A percentile compares a stretch with the other conserved stretches of the same genome.
These are phyloP conservation scores for Zopfia rhizophila DNA, from an alignment of 2,329 filamentous ascomycete species.

Conservation along the genomic window DNA sequence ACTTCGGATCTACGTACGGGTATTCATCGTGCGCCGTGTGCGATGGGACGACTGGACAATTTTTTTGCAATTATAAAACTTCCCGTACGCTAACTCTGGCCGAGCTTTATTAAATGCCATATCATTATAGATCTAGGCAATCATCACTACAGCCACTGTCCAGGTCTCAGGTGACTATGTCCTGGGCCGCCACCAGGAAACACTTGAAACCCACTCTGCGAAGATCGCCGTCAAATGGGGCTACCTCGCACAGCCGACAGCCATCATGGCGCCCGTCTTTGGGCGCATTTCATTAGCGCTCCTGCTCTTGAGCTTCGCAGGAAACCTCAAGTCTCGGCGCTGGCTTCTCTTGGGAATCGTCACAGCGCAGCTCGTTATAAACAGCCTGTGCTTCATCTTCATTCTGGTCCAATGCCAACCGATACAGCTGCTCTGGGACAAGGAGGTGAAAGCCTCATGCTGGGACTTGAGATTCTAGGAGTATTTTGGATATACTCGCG, in stretches of 20 bases:
- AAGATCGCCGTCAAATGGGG: constrained; percentile 4
- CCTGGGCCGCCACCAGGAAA: constrained; percentile 1
- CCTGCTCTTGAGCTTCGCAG: constrained; percentile 4
- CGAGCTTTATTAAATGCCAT: no score
- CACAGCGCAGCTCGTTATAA: constrained; percentile 1
- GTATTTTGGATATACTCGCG: no score
- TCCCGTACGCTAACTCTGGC: no score
- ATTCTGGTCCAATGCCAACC: constrained; percentile 3
- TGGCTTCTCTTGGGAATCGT: constrained; percentile 4
- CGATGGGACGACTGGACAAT: no score
- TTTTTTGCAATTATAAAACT: no score
- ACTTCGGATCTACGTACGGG: no score
- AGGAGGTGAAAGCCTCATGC: no score
- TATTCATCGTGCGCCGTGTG: no score
- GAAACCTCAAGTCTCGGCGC: background rate
- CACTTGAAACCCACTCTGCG: background rate
- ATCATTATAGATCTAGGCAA: constrained; percentile 8
- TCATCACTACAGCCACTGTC: constrained; percentile 3
- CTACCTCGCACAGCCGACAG: constrained; percentile 6
- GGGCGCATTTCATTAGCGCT: constrained; percentile 7
- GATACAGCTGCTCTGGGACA: constrained; percentile 22
- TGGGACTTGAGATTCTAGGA: no score
- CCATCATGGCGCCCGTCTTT: constrained; percentile 4
- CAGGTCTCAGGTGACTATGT: constrained; percentile 2
- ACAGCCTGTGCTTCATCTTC: background rate